A percentile compares a stretch with the other conserved stretches of the same genome.
phyloP scores from a whole-genome alignment of 2,329 filamentous ascomycete genomes.

The Penicillium sp. region DNA sequence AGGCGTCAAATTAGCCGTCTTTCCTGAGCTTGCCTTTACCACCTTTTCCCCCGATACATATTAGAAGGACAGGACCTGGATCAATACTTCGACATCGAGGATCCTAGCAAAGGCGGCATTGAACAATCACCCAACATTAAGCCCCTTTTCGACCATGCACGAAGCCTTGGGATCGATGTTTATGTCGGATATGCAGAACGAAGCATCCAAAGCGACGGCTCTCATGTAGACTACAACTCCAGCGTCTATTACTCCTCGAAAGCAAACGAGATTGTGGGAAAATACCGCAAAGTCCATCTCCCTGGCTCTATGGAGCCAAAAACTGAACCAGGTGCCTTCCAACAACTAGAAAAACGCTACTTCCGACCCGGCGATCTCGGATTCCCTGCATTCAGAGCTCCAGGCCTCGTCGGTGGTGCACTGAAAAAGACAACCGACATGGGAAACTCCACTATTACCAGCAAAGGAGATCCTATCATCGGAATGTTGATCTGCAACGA shows the following conservation, averaged over 20 bases:
- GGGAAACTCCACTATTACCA: constrained; percentile 24
- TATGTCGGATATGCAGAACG: constrained; percentile 54
- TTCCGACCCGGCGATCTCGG: constrained; percentile 55
- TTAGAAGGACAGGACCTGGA: constrained; percentile 47
- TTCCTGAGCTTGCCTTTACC: constrained; percentile 56
- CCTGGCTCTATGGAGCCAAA: constrained; percentile 56
- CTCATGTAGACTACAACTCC: constrained; percentile 49
- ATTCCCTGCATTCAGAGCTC: constrained; percentile 54
- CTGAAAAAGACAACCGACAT: background rate
- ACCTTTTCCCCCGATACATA: constrained; percentile 58
- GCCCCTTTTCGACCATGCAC: constrained; percentile 51
- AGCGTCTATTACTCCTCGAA: constrained; percentile 53
- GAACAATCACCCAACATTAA: constrained; percentile 45
- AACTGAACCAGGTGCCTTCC: constrained; percentile 48
- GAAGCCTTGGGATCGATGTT: constrained; percentile 51
- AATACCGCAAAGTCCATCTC: constrained; percentile 58
- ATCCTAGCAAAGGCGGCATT: constrained; percentile 21
- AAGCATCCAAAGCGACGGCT: constrained; percentile 41
- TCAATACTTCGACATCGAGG: constrained; percentile 53
- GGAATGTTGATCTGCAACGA: constrained; percentile 60
- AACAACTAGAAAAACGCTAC: constrained; percentile 59
- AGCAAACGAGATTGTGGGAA: constrained; percentile 45
- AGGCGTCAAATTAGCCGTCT: constrained; percentile 53
- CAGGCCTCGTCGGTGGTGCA: constrained; percentile 41
- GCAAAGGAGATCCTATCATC: constrained; percentile 50